A percentile compares a stretch with the other conserved stretches of the same genome.
phyloP scores from a whole-genome alignment of 2,329 filamentous ascomycete species.

The Colletotrichum sp. region DNA sequence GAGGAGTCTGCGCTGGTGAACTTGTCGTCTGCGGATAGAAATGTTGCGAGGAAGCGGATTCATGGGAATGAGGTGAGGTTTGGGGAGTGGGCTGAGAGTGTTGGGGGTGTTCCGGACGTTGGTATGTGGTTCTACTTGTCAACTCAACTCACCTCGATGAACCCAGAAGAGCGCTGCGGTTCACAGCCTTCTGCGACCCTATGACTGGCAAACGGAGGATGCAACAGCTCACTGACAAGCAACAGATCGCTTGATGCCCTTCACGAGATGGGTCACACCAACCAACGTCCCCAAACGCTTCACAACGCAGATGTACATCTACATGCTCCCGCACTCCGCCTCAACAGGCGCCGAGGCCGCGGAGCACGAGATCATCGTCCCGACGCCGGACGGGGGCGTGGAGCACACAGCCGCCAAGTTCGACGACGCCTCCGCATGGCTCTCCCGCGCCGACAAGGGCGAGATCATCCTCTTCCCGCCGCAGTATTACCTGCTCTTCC shows the following conservation, averaged over 20 bases:
- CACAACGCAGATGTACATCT: constrained; percentile 96
- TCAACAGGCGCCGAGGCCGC: constrained; percentile 35
- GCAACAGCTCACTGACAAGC: too few relatives aligned
- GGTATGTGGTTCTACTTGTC: constrained; percentile 48
- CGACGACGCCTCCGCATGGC: constrained; percentile 72
- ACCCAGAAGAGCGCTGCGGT: too few relatives aligned
- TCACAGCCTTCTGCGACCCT: too few relatives aligned
- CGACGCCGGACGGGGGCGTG: constrained; percentile 72
- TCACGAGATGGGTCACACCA: constrained; percentile 93
- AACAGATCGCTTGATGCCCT: constrained; percentile 74
- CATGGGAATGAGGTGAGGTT: constrained; percentile 73
- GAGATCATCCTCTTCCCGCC: constrained; percentile 89
- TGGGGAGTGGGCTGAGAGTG: constrained; percentile 62
- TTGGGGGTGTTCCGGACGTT: constrained; percentile 68
- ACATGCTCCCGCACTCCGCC: constrained; percentile 74
- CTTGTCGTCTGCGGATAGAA: constrained; percentile 63
- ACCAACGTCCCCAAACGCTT: constrained; percentile 75
- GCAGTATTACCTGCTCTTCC: constrained; percentile 76
- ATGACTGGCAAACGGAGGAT: too few relatives aligned
- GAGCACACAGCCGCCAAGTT: constrained; percentile 80
- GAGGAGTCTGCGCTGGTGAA: constrained; percentile 62
- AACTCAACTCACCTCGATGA: not conserved
- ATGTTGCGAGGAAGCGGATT: constrained; percentile 70
- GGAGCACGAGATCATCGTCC: constrained; percentile 62
- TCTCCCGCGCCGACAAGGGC: constrained; percentile 64